Conservation (phyloP, 2,329 filamentous ascomycete species). For the Elsinoe perseae region DNA sequence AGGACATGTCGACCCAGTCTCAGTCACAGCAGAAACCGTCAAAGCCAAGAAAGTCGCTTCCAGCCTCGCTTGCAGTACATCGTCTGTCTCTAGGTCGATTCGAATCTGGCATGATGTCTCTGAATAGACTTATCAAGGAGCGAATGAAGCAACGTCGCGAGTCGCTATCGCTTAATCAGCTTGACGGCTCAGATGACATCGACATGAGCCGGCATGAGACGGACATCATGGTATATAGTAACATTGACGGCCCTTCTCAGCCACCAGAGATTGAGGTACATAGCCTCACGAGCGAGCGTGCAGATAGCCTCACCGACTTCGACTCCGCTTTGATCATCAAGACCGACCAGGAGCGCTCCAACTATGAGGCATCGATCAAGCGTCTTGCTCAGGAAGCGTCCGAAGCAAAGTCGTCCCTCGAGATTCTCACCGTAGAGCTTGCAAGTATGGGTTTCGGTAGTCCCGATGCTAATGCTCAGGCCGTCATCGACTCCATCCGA, state of each 20-base stretch:
- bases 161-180: constrained; percentile 31
- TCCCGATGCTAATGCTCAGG: constrained; percentile 26
- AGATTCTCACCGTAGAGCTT: constrained; percentile 38
- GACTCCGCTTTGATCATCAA: constrained; percentile 16
- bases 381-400: constrained; percentile 33
- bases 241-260: constrained; percentile 27
- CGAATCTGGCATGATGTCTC: constrained; percentile 27
- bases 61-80: constrained; percentile 21
- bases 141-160: constrained; percentile 34
- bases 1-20: constrained; percentile 20
- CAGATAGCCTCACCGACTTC: not conserved
- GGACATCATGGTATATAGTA: constrained; percentile 24
- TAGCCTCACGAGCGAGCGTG: not conserved
- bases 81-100: constrained; percentile 21
- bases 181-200: constrained; percentile 20
- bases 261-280: constrained; percentile 17
- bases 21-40: constrained; percentile 19
- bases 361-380: constrained; percentile 36
- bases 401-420: constrained; percentile 34
- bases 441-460: constrained; percentile 36
- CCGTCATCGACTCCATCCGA: constrained; percentile 35
- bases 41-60: constrained; percentile 26
- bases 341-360: constrained; percentile 26
- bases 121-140: constrained; percentile 27
- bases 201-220: constrained; percentile 16